Conservation (phyloP, 2,329 filamentous ascomycete genomes). For the Mollisiaceae sp. region DNA sequence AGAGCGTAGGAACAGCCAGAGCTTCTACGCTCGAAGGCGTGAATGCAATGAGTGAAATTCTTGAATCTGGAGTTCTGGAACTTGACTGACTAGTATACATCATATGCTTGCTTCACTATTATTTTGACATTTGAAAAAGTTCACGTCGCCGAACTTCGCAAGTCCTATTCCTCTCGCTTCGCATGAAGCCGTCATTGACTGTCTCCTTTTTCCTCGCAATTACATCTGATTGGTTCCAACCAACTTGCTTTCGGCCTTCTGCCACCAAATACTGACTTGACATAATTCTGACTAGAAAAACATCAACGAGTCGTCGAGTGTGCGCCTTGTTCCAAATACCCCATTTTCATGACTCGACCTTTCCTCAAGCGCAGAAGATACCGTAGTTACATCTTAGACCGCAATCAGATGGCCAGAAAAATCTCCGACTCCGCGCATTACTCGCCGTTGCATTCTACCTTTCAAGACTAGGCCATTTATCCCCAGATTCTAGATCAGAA, state of each 20-base stretch:
- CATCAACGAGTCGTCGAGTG: neutral
- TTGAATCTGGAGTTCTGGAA: neutral
- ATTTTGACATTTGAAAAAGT: neutral
- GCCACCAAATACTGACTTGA: too few species aligned
- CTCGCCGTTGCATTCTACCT: neutral
- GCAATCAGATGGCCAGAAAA: neutral
- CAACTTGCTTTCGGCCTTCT: neutral
- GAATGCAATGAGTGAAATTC: neutral
- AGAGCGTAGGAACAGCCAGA: neutral
- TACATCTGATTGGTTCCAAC: neutral
- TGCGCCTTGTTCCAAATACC: neutral
- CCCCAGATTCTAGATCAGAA: neutral
- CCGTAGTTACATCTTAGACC: neutral
- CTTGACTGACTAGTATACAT: neutral
- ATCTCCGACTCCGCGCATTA: neutral
- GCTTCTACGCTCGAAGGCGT: neutral
- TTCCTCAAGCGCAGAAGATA: neutral
- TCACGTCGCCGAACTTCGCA: neutral
- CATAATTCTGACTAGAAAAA: neutral
- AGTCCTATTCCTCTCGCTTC: neutral
- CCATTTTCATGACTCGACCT: neutral
- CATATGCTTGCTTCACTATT: neutral
- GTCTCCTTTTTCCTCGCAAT: neutral
- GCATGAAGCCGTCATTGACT: conserved; percentile 12
- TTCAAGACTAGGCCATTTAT: neutral